Base-by-base conservation (phyloP, 169 alveolate species). In the Plasmodium vivax region DNA sequence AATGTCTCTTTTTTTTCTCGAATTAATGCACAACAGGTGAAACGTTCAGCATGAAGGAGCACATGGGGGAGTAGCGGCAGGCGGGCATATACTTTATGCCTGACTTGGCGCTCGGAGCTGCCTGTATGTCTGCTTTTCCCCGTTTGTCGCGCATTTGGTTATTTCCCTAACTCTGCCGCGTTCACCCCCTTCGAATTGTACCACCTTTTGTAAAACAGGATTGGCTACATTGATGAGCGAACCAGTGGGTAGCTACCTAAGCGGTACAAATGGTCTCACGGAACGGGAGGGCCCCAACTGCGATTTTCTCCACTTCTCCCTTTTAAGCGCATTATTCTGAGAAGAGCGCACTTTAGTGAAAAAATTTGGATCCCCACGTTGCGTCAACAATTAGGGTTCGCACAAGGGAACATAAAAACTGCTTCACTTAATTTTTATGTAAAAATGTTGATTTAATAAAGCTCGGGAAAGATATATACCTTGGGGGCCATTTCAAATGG, bases 1-100 rank as follows among this genome's bases (percentile, higher is more conserved):
- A 51, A 51, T 82, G 43, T 77, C 51, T 77, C 51, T n/a, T 82
- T 82, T 82, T 82, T 82, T 82, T 82, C 77, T 23, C 27, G n/a
- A 82, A 82, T 51, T 43, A 43, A 82, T 36, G 75, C 56, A 82
- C 56, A 82, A 82, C 12, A 23, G 73, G 73, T n/a, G 30, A 34
- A 30, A 38, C 14, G 51, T 38, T 38, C 16, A 30, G 73, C 38
- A 30, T 30, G 43, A 45, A 82, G n/a, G 34, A 16, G 68, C 23
- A 43, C 16, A 82, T 0, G 23, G 23, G 23, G 62, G 62, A 51
- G 62, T 51, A 51, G 8, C 62, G 8, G 0, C 62, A 51, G 8
- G 3, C 2, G 62, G 62, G n/a, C n/a, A 45, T 51, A 47, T 47
- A 47, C 58, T 47, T 47, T 47, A 47, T 47, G 58, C 16, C 5